Conservation (phyloP, 2,329 filamentous ascomycete genomes). For the Colletotrichum aenigma region DNA sequence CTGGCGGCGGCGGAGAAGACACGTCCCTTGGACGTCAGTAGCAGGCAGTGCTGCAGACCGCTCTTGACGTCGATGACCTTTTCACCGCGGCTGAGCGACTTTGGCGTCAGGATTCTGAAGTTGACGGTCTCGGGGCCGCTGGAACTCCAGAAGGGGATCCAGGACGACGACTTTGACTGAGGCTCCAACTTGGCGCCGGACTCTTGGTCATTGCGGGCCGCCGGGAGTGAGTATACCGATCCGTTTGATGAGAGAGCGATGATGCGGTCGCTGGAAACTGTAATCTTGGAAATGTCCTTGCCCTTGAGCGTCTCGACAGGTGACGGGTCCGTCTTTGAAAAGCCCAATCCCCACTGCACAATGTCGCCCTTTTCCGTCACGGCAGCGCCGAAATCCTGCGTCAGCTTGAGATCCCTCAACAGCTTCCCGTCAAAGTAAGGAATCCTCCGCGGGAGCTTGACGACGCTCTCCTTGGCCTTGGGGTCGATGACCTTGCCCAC, state of each 20-base stretch:
- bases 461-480: conserved; percentile 73
- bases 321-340: conserved; percentile 64
- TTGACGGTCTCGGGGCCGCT: conserved; percentile 51
- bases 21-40: conserved; percentile 84
- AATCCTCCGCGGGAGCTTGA: conserved; percentile 83
- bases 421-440: conserved; percentile 83
- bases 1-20: conserved; percentile 89
- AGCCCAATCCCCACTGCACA: conserved; percentile 88
- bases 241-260: conserved; percentile 78
- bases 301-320: conserved; percentile 78
- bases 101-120: conserved; percentile 75
- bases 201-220: conserved; percentile 73
- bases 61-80: conserved; percentile 75
- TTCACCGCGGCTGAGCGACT: conserved; percentile 69
- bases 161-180: conserved; percentile 52
- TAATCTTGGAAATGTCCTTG: conserved; percentile 78
- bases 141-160: conserved; percentile 74
- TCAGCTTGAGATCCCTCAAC: conserved; percentile 86
- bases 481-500: conserved; percentile 84
- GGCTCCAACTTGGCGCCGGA: conserved; percentile 68
- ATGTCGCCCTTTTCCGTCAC: conserved; percentile 88
- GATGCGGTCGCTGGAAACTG: conserved; percentile 82
- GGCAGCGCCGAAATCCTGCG: conserved; percentile 81
- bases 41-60: conserved; percentile 84
- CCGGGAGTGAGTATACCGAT: conserved; percentile 83